Evolutionary conservation across 495 filamentous ascomycete species (phyloP), one percentile per base, ranked within the genome.

Genomic region (Tricharina praecox): DNA sequence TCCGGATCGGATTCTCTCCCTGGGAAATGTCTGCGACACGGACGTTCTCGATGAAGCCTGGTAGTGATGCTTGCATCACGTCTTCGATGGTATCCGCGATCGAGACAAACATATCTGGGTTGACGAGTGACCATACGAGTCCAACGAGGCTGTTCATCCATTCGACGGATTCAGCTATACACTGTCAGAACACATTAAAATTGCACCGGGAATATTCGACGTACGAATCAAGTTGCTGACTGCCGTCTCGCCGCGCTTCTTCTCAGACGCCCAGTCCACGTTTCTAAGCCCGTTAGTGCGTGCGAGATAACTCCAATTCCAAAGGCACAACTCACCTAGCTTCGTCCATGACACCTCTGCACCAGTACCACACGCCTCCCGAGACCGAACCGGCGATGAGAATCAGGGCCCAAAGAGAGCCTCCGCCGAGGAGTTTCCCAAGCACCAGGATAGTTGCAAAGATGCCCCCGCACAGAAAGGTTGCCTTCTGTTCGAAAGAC

Each of bases 1-100:
- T 85, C 7, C 88, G 77, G 44, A 94, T 56, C 0, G 88, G 85
- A 57, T 94, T 94, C 58, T 70, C 83, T 7, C 88, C 88, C 62
- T 94, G 88, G 53, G 83, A 83, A 54, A 96, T 94, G 55, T 93
- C 88, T 38, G 86, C 85, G n/a, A 95, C 85, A 41, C 86, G 77
- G 36, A 96, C 86, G 53, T 93, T 92, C 62, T 95, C 85, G 42
- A 95, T 82, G 28, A 94, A 67, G 0, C 77, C 78, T 0, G 88
- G 88, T 0, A 92, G 78, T 7, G 83, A 92, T 19, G 85, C 88
- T 66, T 93, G 85, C 88, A 96, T 95, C 40, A 96, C 82, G 59
- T 96, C 88, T 63, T 86, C 83, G 9, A 86, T 73, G 0, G 76
- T 76, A 60, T 83, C 77, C 16, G 69, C 70, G 19, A 72, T 66